phyloP scores from a whole-genome alignment of 73 alveolate genomes.

The Paramecium caudatum region DNA sequence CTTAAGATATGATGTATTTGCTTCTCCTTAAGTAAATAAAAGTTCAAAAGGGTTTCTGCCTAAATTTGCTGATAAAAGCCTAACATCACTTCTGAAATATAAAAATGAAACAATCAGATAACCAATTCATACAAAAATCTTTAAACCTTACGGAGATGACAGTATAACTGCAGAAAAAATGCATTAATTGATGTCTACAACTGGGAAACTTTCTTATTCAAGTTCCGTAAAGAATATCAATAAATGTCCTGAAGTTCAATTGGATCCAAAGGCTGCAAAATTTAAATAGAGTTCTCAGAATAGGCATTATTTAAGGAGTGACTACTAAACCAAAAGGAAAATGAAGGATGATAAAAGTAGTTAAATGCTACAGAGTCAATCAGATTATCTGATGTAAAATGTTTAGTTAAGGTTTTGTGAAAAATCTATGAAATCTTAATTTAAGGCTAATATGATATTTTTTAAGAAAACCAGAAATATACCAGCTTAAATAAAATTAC shows the following conservation, averaged over 20 bases:
- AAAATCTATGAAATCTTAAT: conserved; percentile 31
- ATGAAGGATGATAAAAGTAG: neutral
- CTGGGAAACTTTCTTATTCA: conserved; percentile 44
- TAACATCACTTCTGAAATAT: conserved; percentile 24
- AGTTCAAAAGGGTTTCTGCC: conserved; percentile 2
- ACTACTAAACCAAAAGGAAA: conserved; percentile 10
- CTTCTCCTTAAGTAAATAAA: neutral
- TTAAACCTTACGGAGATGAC: conserved; percentile 7
- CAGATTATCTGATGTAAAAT: conserved; percentile 6
- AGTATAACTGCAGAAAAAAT: neutral
- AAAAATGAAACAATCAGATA: conserved; percentile 37
- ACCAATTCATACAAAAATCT: neutral
- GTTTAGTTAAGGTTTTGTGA: conserved; percentile 16
- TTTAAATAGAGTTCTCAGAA: too few species aligned
- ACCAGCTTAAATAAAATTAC: conserved; percentile 17
- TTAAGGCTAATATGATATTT: conserved; percentile 44
- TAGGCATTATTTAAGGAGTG: conserved; percentile 42
- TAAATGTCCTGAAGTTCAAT: conserved; percentile 51
- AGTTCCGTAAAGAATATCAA: conserved; percentile 21
- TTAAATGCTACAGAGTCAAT: neutral
- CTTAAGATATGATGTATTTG: neutral
- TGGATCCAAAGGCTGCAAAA: conserved; percentile 48
- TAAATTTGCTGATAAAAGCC: conserved; percentile 5
- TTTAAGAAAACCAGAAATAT: conserved; percentile 41
- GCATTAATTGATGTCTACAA: neutral